phyloP scores from a whole-genome alignment of 768 basidiomycete genomes.

The Serendipita vermifera region DNA sequence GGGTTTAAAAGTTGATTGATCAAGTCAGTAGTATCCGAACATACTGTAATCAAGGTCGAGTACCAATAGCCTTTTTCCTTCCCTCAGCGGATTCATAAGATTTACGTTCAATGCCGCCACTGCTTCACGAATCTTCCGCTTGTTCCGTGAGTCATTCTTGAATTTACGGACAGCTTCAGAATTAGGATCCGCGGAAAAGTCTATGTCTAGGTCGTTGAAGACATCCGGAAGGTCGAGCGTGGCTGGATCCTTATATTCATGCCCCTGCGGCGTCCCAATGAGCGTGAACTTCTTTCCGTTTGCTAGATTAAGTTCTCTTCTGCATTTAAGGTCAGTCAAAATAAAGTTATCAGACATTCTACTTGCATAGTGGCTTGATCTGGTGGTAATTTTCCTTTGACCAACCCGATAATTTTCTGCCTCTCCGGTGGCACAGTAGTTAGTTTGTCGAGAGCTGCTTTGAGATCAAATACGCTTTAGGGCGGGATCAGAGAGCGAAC shows the following conservation, averaged over 20 bases:
- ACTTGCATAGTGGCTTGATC: conserved; percentile 55
- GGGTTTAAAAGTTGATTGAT: background rate
- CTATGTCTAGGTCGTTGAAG: conserved; percentile 71
- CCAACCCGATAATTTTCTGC: conserved; percentile 78
- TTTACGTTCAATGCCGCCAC: conserved; percentile 50
- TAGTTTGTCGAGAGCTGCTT: conserved; percentile 46
- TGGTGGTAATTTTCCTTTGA: conserved; percentile 67
- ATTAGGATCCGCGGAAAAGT: conserved; percentile 47
- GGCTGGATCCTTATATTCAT: conserved; percentile 79
- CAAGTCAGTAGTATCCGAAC: conserved; percentile 17
- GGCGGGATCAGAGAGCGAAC: conserved; percentile 3
- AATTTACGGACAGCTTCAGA: conserved; percentile 40
- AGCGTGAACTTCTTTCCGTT: conserved; percentile 68
- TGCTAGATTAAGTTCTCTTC: conserved; percentile 44
- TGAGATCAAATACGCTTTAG: conserved; percentile 67
- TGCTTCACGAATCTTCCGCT: conserved; percentile 65
- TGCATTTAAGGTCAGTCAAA: conserved; percentile 19
- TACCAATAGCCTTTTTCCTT: conserved; percentile 69
- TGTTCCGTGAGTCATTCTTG: conserved; percentile 65
- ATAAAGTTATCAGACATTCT: conserved; percentile 12
- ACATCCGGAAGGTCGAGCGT: conserved; percentile 54
- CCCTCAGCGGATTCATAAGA: conserved; percentile 61
- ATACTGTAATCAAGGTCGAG: conserved; percentile 82
- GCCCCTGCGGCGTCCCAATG: conserved; percentile 72
- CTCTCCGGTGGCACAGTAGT: conserved; percentile 73